Conservation (phyloP, 1,284 basidiomycete species). For the Sparassis latifolia region DNA sequence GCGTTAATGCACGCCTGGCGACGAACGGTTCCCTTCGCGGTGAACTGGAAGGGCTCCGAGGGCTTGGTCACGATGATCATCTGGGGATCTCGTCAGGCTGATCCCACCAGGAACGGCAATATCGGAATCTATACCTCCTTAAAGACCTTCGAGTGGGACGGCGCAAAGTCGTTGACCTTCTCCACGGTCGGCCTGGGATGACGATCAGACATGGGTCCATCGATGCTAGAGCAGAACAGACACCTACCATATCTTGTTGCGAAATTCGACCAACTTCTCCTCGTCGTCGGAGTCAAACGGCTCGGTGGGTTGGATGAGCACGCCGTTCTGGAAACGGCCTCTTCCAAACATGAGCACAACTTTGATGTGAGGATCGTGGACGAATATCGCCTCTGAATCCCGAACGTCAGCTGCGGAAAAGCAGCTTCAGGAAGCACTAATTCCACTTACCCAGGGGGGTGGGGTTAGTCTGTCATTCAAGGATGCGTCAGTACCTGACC, state of each 20-base stretch:
- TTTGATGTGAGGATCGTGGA: conserved; percentile 28
- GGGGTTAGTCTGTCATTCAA: conserved; percentile 21
- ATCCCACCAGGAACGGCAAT: neutral
- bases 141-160: conserved; percentile 32
- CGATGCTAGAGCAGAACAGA: neutral
- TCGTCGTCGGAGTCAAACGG: conserved; percentile 26
- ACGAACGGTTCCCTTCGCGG: conserved; percentile 24
- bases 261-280: conserved; percentile 23
- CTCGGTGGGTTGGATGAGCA: conserved; percentile 33
- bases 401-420: no score
- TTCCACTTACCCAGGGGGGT: conserved; percentile 22
- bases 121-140: conserved; percentile 17
- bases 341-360: conserved; percentile 33
- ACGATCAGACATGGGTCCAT: neutral
- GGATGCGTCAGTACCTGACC: neutral
- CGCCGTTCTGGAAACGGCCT: conserved; percentile 35
- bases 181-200: conserved; percentile 30
- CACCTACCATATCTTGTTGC: conserved; percentile 29
- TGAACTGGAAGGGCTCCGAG: conserved; percentile 25
- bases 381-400: conserved; percentile 30
- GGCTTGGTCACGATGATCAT: conserved; percentile 29
- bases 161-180: conserved; percentile 30
- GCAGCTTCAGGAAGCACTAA: no score
- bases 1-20: conserved; percentile 21
- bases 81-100: conserved; percentile 11